Percentiles rank a stretch among this genome's conserved stretches.
Evolutionary conservation across 2,329 filamentous ascomycete genomes (phyloP).

Genomic region (Scytalidium sp.): DNA sequence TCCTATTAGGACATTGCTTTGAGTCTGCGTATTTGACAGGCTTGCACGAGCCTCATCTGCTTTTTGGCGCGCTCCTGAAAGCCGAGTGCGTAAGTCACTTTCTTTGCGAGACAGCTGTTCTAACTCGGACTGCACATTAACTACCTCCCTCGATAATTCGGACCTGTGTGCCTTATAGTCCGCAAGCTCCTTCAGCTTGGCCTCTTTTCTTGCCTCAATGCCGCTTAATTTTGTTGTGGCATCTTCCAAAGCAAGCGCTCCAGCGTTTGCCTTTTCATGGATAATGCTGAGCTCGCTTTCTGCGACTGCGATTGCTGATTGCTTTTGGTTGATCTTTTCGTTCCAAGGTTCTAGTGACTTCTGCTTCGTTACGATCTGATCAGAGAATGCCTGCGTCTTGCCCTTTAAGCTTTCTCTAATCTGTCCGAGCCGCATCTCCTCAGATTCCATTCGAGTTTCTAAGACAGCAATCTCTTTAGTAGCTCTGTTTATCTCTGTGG

Average conservation of each 20-base stretch:
- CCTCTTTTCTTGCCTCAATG: constrained; percentile 67
- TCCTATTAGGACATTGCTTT: constrained; percentile 87
- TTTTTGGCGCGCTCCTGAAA: constrained; percentile 89
- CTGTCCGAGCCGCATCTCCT: constrained; percentile 77
- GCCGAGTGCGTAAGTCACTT: constrained; percentile 75
- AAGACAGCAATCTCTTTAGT: constrained; percentile 71
- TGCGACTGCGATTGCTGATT: constrained; percentile 89
- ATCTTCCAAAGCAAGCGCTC: constrained; percentile 79
- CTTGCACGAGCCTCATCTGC: constrained; percentile 93
- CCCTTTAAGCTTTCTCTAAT: constrained; percentile 88
- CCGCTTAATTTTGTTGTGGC: constrained; percentile 73
- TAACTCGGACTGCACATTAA: constrained; percentile 69
- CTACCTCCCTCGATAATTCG: constrained; percentile 70
- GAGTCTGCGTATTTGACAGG: constrained; percentile 84
- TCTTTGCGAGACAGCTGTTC: constrained; percentile 72
- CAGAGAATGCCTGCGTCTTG: constrained; percentile 92
- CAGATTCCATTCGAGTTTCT: constrained; percentile 71
- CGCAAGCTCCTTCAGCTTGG: constrained; percentile 73
- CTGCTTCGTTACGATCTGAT: constrained; percentile 88
- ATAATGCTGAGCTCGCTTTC: constrained; percentile 93
- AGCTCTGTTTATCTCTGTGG: constrained; percentile 74
- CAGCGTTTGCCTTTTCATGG: constrained; percentile 83
- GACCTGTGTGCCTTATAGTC: constrained; percentile 71
- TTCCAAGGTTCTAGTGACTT: constrained; percentile 95
- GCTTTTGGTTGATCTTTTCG: constrained; percentile 94